phyloP scores from a whole-genome alignment of 345 rosid species.

The Rhodamnia argentea region DNA sequence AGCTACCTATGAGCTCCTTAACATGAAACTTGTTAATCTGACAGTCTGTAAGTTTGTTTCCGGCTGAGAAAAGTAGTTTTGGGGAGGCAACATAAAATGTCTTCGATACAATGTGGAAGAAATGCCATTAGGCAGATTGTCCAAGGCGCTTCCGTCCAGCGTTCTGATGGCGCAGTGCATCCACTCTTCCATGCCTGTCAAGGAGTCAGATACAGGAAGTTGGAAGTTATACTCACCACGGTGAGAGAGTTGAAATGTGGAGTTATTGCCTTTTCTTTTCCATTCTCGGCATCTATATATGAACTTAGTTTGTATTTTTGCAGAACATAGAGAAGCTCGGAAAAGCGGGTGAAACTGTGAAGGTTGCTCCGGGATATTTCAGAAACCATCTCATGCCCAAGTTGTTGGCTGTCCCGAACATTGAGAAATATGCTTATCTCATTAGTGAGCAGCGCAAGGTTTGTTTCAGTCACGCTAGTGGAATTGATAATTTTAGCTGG shows the following conservation, averaged over 20 bases:
- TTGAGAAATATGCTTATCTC: constrained; percentile 83
- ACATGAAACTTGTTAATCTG: not conserved
- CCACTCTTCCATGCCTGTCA: constrained; percentile 64
- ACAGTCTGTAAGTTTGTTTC: not conserved
- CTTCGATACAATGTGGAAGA: constrained; percentile 23
- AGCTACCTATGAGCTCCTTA: not conserved
- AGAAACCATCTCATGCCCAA: constrained; percentile 95
- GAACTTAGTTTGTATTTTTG: not conserved
- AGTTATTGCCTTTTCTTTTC: not conserved
- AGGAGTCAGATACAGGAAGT: constrained; percentile 69
- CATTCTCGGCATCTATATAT: not conserved
- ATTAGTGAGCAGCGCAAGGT: constrained; percentile 90
- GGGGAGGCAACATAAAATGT: constrained; percentile 15
- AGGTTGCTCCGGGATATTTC: constrained; percentile 91
- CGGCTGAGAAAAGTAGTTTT: not conserved
- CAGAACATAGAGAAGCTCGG: constrained; percentile 94
- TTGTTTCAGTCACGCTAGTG: not conserved
- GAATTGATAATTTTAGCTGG: not conserved
- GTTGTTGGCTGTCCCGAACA: constrained; percentile 86
- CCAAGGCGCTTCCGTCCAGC: constrained; percentile 6
- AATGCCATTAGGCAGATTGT: constrained; percentile 32
- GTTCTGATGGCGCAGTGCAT: constrained; percentile 29
- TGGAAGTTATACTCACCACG: constrained; percentile 88
- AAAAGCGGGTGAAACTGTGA: constrained; percentile 81
- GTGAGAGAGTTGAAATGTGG: constrained; percentile 19